Percentiles rank a stretch among this genome's conserved stretches.
phyloP scores from a whole-genome alignment of 805 yeast genomes.

The Saccharomycopsis vini region DNA sequence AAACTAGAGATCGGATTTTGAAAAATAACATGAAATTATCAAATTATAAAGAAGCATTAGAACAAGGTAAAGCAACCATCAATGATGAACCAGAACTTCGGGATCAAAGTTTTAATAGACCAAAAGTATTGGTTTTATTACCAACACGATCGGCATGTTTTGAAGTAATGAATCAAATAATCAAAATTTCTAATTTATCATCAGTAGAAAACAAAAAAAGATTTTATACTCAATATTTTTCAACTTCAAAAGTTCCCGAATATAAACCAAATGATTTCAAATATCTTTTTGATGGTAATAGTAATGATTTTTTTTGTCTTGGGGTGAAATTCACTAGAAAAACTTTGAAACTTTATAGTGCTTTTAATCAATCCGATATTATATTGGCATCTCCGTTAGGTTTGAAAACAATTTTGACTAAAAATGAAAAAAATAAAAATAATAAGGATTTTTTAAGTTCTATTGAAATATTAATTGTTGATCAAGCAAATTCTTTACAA shows the following conservation, averaged over 20 bases:
- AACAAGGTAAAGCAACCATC: background rate
- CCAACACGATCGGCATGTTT: slow-evolving; percentile 81
- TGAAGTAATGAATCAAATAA: slow-evolving; percentile 54
- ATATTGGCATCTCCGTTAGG: slow-evolving; percentile 91
- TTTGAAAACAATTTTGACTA: slow-evolving; percentile 67
- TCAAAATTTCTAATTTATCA: slow-evolving; percentile 53
- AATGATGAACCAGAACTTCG: slow-evolving; percentile 48
- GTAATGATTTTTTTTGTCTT: slow-evolving; percentile 82
- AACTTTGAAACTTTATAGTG: slow-evolving; percentile 72
- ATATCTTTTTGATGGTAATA: slow-evolving; percentile 74
- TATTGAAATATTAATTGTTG: slow-evolving; percentile 72
- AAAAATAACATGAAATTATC: slow-evolving; percentile 60
- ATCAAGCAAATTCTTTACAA: slow-evolving; percentile 76
- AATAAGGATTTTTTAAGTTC: slow-evolving; percentile 86
- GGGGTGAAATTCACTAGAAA: slow-evolving; percentile 91
- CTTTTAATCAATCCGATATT: slow-evolving; percentile 77
- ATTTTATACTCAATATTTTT: slow-evolving; percentile 60
- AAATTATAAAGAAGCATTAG: slow-evolving; percentile 32
- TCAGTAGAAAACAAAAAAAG: slow-evolving; percentile 77
- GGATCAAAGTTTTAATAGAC: slow-evolving; percentile 94
- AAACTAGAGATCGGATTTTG: slow-evolving; percentile 78
- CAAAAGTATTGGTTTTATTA: slow-evolving; percentile 71
- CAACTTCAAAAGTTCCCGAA: slow-evolving; percentile 30
- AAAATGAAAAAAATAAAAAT: slow-evolving; percentile 44
- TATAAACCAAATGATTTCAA: slow-evolving; percentile 79